Evolutionary conservation across 1,284 basidiomycete genomes (phyloP).

Genomic region (Afroboletus lepidellus): DNA sequence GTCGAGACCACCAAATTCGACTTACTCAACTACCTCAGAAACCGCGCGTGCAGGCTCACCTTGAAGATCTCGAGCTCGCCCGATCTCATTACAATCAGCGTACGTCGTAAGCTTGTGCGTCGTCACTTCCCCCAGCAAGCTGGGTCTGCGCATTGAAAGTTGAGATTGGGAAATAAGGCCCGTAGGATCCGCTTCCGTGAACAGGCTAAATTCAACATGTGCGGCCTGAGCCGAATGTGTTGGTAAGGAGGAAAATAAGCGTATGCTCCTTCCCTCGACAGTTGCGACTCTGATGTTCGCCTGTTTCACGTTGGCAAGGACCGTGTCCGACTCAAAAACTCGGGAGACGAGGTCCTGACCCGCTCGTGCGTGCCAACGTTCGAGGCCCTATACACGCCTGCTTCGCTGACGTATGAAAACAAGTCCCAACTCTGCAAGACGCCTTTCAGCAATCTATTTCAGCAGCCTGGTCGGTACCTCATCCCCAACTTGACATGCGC

Average conservation of each 20-base stretch:
- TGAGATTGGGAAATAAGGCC: constrained; percentile 24
- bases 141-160: constrained; percentile 21
- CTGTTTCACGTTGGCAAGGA: constrained; percentile 88
- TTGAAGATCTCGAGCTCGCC: constrained; percentile 97
- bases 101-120: constrained; percentile 65
- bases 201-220: no score
- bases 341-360: constrained; percentile 90
- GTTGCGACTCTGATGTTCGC: constrained; percentile 90
- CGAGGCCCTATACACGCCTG: no score
- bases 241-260: constrained; percentile 21
- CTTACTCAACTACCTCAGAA: constrained; percentile 68
- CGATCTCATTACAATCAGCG: constrained; percentile 91
- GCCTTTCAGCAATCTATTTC: no score
- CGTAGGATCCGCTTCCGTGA: constrained; percentile 21
- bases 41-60: constrained; percentile 43
- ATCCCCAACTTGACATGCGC: no score
- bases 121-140: constrained; percentile 19
- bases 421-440: no score
- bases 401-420: no score
- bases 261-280: constrained; percentile 89
- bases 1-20: constrained; percentile 88
- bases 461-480: no score
- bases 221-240: no score
- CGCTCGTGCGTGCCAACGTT: no score
- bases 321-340: constrained; percentile 88